phyloP scores from a whole-genome alignment of 1,284 basidiomycete genomes.

The Moesziomyces antarcticus region DNA sequence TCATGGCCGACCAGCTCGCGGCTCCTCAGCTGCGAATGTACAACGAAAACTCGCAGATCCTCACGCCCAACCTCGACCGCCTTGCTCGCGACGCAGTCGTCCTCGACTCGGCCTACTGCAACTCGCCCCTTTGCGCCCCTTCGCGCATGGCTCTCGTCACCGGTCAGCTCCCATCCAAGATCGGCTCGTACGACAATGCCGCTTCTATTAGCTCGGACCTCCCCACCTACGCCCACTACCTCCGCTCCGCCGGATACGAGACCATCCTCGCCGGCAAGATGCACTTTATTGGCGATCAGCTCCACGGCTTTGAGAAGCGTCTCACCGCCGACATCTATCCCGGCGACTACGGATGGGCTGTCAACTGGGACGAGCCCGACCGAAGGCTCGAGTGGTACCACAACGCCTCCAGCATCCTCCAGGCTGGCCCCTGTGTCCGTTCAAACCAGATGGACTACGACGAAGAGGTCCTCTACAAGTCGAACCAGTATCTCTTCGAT shows the following conservation, averaged over 20 bases:
- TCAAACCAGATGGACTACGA: slow-evolving; percentile 47
- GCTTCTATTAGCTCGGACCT: slow-evolving; percentile 39
- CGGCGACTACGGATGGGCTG: slow-evolving; percentile 42
- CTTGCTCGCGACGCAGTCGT: slow-evolving; percentile 31
- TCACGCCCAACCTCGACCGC: slow-evolving; percentile 34
- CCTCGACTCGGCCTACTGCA: slow-evolving; percentile 43
- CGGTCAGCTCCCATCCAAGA: slow-evolving; percentile 39
- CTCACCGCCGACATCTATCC: slow-evolving; percentile 45
- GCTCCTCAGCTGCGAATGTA: slow-evolving; percentile 44
- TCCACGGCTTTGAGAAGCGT: slow-evolving; percentile 40
- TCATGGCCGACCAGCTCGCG: slow-evolving; percentile 42
- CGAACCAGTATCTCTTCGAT: slow-evolving; percentile 36
- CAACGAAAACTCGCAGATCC: slow-evolving; percentile 36
- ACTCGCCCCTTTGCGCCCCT: slow-evolving; percentile 38
- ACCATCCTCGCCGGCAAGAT: slow-evolving; percentile 41
- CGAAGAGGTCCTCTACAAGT: slow-evolving; percentile 42
- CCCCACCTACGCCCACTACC: slow-evolving; percentile 38
- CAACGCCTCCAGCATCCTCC: slow-evolving; percentile 41
- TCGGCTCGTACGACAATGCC: slow-evolving; percentile 35
- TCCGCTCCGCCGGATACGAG: slow-evolving; percentile 33
- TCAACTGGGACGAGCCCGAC: slow-evolving; percentile 42
- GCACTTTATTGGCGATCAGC: slow-evolving; percentile 43
- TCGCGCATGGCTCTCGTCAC: slow-evolving; percentile 44
- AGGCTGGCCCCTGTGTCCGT: slow-evolving; percentile 37
- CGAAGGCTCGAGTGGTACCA: slow-evolving; percentile 39